Conservation (phyloP, 2,329 filamentous ascomycete species). For the Xylariaceae sp. region DNA sequence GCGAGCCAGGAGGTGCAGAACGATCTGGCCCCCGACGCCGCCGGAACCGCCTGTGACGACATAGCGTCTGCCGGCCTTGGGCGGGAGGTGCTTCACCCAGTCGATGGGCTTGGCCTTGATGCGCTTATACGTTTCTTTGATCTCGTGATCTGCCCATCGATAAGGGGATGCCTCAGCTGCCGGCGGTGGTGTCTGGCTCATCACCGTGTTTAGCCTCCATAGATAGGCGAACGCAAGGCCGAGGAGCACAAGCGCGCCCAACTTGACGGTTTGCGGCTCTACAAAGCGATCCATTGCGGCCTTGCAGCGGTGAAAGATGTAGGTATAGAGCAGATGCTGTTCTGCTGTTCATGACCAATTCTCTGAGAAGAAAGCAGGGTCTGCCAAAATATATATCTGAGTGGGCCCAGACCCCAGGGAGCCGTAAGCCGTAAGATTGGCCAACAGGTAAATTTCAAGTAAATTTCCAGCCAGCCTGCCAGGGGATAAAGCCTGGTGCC, state of each 20-base stretch:
- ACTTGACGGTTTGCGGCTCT: constrained; percentile 7
- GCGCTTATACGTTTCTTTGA: constrained; percentile 29
- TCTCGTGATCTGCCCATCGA: constrained; percentile 30
- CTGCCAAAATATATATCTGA: too few relatives aligned
- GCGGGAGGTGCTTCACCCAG: constrained; percentile 29
- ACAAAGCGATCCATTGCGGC: constrained; percentile 11
- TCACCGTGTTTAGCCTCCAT: constrained; percentile 29
- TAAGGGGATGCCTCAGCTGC: constrained; percentile 23
- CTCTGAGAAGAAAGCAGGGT: too few relatives aligned
- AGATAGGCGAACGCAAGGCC: constrained; percentile 20
- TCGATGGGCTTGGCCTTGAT: constrained; percentile 28
- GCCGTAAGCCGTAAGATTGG: too few relatives aligned
- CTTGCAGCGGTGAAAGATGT: neutral
- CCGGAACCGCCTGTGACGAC: constrained; percentile 37
- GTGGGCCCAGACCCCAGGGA: too few relatives aligned
- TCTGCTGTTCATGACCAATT: too few relatives aligned
- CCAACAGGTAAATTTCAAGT: too few relatives aligned
- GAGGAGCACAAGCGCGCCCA: constrained; percentile 16
- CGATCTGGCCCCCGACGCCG: constrained; percentile 43
- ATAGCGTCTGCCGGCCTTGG: constrained; percentile 32
- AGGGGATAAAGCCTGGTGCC: too few relatives aligned
- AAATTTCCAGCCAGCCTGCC: too few relatives aligned
- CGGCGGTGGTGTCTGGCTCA: constrained; percentile 29
- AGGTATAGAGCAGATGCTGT: too few relatives aligned
- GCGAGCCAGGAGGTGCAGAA: constrained; percentile 42